Evolutionary conservation across 75 land plant species (phyloP), one percentile per base, ranked within the genome.

Genomic region (Azolla pinnata): DNA sequence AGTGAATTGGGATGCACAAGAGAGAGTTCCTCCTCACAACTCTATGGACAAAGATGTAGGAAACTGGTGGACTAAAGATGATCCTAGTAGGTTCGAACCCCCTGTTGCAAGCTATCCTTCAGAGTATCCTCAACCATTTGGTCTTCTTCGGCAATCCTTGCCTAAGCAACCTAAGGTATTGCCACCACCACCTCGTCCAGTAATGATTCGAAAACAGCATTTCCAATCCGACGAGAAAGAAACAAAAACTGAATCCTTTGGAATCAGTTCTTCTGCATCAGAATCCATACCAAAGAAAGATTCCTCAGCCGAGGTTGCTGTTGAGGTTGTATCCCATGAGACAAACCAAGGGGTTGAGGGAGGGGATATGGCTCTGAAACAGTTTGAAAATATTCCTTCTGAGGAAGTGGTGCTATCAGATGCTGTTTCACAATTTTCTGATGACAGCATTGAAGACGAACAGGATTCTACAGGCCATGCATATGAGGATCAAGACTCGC

Each of bases 131-230:
- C 65, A n/a, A n/a, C n/a, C 89, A 16, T 69, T 71, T 75, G 81
- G 85, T 17, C 82, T 89, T 55, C 60, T 81, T 29, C 78, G 87
- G 18, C 83, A 82, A 59, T 81, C 83, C 25, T 53, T 82, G 24
- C 59, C 75, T 62, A 78, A 81, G 67, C 97, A 92, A 59, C 97
- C 97, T 20, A 83, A 87, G 60, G 89, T 88, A 45, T 82, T 46
- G 2, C 49, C 93, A 26, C 93, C 97, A 47, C 54, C 54, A 4
- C 54, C 54, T 19, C 29, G 54, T 19, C 18, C 3, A 9, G 54
- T 14, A 25, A 52, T 27, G 2, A 2, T 26, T 2, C 54, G 29
- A 4, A 52, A 27, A 24, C 54, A 52, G 2, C 29, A 26, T 52
- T 52, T 26, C 28, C 28, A 24, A 3, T 4, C 54, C 3, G 50